Evolutionary conservation across 2,329 filamentous ascomycete species (phyloP).

Genomic region (Aspergillus felis): DNA sequence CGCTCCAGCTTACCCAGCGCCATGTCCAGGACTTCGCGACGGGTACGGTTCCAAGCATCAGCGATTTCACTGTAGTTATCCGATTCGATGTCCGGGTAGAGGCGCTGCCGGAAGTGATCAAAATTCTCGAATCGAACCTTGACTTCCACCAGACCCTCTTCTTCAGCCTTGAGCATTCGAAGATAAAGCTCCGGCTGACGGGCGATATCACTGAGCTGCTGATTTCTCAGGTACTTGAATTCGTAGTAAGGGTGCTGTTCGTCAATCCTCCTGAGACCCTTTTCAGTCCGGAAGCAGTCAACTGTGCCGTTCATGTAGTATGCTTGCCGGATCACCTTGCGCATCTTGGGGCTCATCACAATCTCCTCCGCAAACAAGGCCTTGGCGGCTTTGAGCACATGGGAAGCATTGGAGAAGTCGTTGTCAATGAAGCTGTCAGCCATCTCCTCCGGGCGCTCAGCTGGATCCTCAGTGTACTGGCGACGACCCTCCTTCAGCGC

Average conservation of each 20-base stretch:
- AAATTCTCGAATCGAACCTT: slow-evolving; percentile 72
- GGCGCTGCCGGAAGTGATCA: slow-evolving; percentile 68
- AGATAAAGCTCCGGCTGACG: slow-evolving; percentile 84
- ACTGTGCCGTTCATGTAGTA: slow-evolving; percentile 83
- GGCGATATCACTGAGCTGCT: slow-evolving; percentile 77
- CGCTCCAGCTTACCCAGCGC: slow-evolving; percentile 78
- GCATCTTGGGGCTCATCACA: slow-evolving; percentile 79
- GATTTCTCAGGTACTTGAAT: slow-evolving; percentile 91
- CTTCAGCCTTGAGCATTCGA: slow-evolving; percentile 96
- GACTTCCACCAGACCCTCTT: slow-evolving; percentile 87
- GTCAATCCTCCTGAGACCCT: slow-evolving; percentile 87
- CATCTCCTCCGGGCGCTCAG: slow-evolving; percentile 75
- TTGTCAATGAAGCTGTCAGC: slow-evolving; percentile 72
- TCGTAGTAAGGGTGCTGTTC: slow-evolving; percentile 96
- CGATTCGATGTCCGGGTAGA: slow-evolving; percentile 82
- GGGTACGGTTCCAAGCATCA: slow-evolving; percentile 89
- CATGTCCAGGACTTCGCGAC: slow-evolving; percentile 76
- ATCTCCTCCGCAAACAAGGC: slow-evolving; percentile 90
- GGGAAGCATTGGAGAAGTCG: slow-evolving; percentile 70
- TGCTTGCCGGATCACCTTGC: slow-evolving; percentile 75
- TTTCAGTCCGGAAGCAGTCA: slow-evolving; percentile 87
- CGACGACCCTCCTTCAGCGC: slow-evolving; percentile 73
- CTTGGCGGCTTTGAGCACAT: slow-evolving; percentile 74
- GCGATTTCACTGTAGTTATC: slow-evolving; percentile 95
- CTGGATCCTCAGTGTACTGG: slow-evolving; percentile 78